phyloP scores from a whole-genome alignment of 768 basidiomycete species.

The Tulasnella sp. region DNA sequence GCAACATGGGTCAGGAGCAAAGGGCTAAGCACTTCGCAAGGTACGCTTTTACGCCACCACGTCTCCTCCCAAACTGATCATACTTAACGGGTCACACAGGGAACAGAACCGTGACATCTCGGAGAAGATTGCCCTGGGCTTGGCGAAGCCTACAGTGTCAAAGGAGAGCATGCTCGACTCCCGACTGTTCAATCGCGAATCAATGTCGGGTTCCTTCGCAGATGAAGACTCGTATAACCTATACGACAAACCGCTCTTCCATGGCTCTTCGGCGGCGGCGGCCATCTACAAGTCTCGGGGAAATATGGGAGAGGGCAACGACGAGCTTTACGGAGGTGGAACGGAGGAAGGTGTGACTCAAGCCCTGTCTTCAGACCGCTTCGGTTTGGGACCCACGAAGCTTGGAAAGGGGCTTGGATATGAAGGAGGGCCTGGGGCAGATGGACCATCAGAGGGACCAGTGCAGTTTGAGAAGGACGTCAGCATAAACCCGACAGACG shows the following conservation, averaged over 20 bases:
- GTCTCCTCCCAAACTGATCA: not conserved
- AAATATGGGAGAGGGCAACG: conserved; percentile 73
- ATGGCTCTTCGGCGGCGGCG: conserved; percentile 92
- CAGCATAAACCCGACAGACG: conserved; percentile 92
- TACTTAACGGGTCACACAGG: conserved; percentile 24
- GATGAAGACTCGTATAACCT: conserved; percentile 91
- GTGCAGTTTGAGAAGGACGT: conserved; percentile 98
- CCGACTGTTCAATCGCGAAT: conserved; percentile 94
- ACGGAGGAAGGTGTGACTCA: conserved; percentile 91
- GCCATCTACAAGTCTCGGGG: conserved; percentile 98
- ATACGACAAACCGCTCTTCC: conserved; percentile 92
- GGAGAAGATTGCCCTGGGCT: conserved; percentile 94
- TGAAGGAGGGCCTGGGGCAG: conserved; percentile 71
- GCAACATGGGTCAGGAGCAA: conserved; percentile 96
- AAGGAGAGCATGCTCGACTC: conserved; percentile 98
- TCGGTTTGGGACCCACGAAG: conserved; percentile 57
- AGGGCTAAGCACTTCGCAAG: conserved; percentile 91
- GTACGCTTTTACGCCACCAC: conserved; percentile 27
- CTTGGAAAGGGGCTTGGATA: conserved; percentile 53
- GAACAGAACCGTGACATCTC: conserved; percentile 99
- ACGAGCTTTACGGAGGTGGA: conserved; percentile 88
- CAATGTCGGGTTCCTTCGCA: conserved; percentile 69
- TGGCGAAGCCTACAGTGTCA: conserved; percentile 91
- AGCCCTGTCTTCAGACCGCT: conserved; percentile 89
- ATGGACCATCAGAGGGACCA: conserved; percentile 82